phyloP scores from a whole-genome alignment of 2,329 filamentous ascomycete genomes.

The Rhinocladiella mackenziei region DNA sequence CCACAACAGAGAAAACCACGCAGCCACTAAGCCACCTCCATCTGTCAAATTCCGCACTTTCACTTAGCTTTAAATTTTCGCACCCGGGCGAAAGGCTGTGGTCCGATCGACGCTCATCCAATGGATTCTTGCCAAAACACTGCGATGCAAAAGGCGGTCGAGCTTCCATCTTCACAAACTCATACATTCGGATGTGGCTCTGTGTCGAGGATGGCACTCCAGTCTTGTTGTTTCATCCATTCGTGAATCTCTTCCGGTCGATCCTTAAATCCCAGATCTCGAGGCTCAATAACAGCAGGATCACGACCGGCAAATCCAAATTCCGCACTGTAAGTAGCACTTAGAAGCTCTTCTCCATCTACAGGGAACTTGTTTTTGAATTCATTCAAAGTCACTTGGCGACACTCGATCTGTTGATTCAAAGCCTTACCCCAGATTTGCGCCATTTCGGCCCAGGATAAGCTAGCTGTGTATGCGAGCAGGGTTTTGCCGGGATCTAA shows the following conservation, averaged over 20 bases:
- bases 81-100: too few species aligned
- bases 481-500: not conserved
- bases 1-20: too few species aligned
- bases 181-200: not conserved
- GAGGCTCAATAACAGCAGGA: not conserved
- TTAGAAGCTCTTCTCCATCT: not conserved
- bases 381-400: not conserved
- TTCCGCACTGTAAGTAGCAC: not conserved
- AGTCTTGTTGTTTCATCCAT: not conserved
- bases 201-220: not conserved
- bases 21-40: too few species aligned
- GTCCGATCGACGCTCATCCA: too few species aligned
- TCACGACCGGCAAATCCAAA: not conserved
- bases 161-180: not conserved
- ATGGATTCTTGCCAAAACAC: too few species aligned
- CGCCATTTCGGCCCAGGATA: conserved; percentile 1
- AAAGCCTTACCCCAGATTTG: conserved; percentile 1
- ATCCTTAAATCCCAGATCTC: not conserved
- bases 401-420: not conserved
- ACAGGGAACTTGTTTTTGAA: not conserved
- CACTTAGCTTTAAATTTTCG: too few species aligned
- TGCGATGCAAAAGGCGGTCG: too few species aligned
- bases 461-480: conserved; percentile 1
- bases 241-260: not conserved
- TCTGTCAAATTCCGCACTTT: too few species aligned